phyloP scores from a whole-genome alignment of 2,329 filamentous ascomycete species.

The Hypoxylon sp. region DNA sequence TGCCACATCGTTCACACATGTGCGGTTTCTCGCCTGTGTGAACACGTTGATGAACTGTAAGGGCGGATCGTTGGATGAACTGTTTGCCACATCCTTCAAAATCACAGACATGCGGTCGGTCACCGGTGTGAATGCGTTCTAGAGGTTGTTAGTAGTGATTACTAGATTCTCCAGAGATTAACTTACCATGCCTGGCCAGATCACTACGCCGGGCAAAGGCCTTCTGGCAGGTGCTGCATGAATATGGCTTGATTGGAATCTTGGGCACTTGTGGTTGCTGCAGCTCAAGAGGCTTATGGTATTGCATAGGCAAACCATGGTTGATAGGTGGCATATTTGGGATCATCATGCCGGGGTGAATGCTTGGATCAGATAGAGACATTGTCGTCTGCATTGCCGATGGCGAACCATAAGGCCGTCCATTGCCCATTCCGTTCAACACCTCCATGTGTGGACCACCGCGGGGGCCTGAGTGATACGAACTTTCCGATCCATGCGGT shows the following conservation, averaged over 20 bases:
- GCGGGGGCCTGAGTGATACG: constrained; percentile 60
- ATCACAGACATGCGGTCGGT: constrained; percentile 92
- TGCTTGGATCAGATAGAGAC: constrained; percentile 51
- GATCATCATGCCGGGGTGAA: constrained; percentile 52
- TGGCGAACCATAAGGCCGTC: constrained; percentile 62
- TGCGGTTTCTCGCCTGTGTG: constrained; percentile 99
- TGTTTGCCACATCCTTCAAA: constrained; percentile 89
- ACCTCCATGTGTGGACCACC: constrained; percentile 38
- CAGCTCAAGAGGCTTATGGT: constrained; percentile 52
- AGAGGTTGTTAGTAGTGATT: constrained; percentile 40
- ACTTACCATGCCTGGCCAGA: constrained; percentile 89
- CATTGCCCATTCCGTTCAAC: constrained; percentile 53
- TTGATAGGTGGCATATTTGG: constrained; percentile 51
- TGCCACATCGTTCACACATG: constrained; percentile 95
- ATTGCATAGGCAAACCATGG: constrained; percentile 48
- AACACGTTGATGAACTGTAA: constrained; percentile 94
- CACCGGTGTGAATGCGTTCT: constrained; percentile 96
- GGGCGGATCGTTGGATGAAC: constrained; percentile 94
- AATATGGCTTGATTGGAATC: constrained; percentile 72
- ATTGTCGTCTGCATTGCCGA: constrained; percentile 60
- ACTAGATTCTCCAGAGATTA: constrained; percentile 4
- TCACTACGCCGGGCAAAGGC: constrained; percentile 94
- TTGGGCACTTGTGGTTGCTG: constrained; percentile 50
- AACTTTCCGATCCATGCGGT: constrained; percentile 68
- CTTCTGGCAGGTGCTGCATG: constrained; percentile 89